Conservation (phyloP, 129 eudicot genomes). For the Cynara cardunculus region DNA sequence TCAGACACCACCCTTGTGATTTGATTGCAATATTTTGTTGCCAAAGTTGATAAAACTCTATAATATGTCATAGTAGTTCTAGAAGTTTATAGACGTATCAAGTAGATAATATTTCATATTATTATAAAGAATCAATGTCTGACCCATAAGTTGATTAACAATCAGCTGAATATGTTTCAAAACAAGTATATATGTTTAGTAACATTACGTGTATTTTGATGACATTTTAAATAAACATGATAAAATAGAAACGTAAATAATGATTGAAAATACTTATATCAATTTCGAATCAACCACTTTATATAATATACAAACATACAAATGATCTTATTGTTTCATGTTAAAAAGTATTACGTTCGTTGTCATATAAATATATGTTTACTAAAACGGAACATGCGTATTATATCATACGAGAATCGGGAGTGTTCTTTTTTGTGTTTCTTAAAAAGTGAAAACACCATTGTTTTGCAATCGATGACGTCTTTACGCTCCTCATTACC, state of each 20-base stretch:
- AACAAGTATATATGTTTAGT: neutral
- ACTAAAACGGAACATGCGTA: slow-evolving; percentile 12
- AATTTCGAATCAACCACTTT: neutral
- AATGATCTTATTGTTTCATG: neutral
- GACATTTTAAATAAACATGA: neutral
- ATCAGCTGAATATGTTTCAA: neutral
- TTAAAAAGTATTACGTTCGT: neutral
- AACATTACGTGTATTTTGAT: neutral
- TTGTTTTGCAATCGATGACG: slow-evolving; percentile 19
- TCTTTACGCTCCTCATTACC: slow-evolving; percentile 17
- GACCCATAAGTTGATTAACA: neutral
- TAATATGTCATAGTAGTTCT: too few species aligned
- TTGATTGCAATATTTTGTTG: neutral
- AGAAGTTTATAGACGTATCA: neutral
- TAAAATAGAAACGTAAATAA: neutral
- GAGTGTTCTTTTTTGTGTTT: slow-evolving; percentile 13
- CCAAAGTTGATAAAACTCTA: neutral
- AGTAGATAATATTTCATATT: neutral
- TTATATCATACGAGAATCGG: slow-evolving; percentile 7
- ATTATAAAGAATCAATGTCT: too few species aligned
- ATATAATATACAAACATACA: neutral
- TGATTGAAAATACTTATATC: neutral
- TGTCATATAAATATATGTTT: slow-evolving; percentile 10
- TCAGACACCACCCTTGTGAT: too few species aligned
- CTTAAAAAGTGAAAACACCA: neutral